Base-by-base conservation (phyloP, 306 rosid genomes). In the Aeschynomene evenia region DNA sequence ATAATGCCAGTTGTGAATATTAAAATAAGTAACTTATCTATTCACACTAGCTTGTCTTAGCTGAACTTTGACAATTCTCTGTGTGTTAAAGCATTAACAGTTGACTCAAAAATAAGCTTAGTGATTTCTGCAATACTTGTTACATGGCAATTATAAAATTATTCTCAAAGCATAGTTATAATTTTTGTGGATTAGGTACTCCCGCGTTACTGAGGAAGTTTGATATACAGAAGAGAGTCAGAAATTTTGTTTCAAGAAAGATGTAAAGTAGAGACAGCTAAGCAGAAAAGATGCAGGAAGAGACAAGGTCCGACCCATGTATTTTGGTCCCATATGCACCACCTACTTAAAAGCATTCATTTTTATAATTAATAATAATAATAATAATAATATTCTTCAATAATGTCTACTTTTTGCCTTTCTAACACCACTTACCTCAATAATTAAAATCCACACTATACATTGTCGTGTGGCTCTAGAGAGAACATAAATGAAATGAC, bases 271-370 rank as follows among this genome's bases (percentile, higher is more conserved):
- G 20, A 37, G 51, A 39, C 29, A 22, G 45, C 37, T 5, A 55
- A 23, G 37, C 14, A 11, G 28, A 59, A 71, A 42, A 37, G 63
- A 23, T 24, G 53, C 10, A 37, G n/a, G 24, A 16, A 51, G n/a
- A 50, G 71, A 73, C 71, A 63, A 51, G 37, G 34, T 18, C 71
- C 63, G 64, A 58, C 71, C 54, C 20, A 15, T 5, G 13, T 60
- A n/a, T 63, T 21, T 40, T 39, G 33, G 31, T 21, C 31, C 31
- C 50, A 61, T 20, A 39, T 40, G 31, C 51, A 13, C 19, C 33
- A n/a, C 3, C 43, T 12, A 26, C 39, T 55, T 57, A 15, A n/a
- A 58, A 57, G 64, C 63, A 28, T 56, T 56, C n/a, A 4, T 15
- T 58, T 31, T 57, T n/a, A n/a, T n/a, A n/a, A n/a, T n/a, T n/a